phyloP scores from a whole-genome alignment of 1,139 yeast genomes.

The Candida tropicalis region DNA sequence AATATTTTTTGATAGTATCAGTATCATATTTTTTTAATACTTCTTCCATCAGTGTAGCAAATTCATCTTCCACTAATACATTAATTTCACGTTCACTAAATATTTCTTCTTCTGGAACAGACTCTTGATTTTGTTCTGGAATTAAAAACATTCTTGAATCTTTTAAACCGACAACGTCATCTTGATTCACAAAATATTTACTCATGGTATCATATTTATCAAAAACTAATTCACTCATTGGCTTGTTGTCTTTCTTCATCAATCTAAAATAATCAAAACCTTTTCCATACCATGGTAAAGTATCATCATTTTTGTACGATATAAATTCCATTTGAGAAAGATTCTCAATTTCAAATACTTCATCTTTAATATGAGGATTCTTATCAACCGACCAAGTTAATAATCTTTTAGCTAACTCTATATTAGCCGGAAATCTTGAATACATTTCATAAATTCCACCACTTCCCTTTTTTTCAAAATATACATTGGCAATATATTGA shows the following conservation, averaged over 20 bases:
- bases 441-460: conserved; percentile 15
- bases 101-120: background rate
- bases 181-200: conserved; percentile 8
- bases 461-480: conserved; percentile 27
- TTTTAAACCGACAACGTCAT: conserved; percentile 8
- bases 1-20: no score
- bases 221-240: conserved; percentile 13
- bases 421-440: conserved; percentile 18
- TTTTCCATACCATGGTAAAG: conserved; percentile 39
- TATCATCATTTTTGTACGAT: conserved; percentile 36
- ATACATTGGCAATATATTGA: conserved; percentile 38
- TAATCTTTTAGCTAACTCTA: conserved; percentile 39
- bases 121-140: background rate
- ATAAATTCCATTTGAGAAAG: conserved; percentile 17
- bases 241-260: conserved; percentile 6
- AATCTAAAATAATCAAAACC: conserved; percentile 21
- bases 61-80: conserved; percentile 1
- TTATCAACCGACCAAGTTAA: conserved; percentile 42
- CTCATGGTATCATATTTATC: conserved; percentile 15
- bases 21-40: no score
- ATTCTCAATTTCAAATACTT: conserved; percentile 15
- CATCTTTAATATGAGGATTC: conserved; percentile 31
- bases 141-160: conserved; percentile 7
- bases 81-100: background rate
- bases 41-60: no score